phyloP scores from a whole-genome alignment of 1,139 yeast genomes.

The Meyerozyma carpophila region DNA sequence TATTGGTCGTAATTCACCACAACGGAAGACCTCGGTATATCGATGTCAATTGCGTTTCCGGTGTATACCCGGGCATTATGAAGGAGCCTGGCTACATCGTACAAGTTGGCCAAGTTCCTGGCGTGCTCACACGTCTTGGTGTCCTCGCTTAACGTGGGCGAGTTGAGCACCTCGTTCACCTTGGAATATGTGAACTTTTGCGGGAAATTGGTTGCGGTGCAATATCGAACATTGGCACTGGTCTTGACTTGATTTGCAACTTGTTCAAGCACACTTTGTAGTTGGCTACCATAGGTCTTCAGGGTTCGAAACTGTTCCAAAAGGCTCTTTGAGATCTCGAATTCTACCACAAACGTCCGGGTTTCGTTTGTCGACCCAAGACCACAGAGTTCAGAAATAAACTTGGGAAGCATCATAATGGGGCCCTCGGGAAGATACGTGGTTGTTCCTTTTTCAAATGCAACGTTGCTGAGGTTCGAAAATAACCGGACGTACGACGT shows the following conservation, averaged over 20 bases:
- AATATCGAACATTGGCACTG: constrained; percentile 16
- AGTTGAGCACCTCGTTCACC: constrained; percentile 27
- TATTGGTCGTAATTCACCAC: constrained; percentile 7
- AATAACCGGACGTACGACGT: constrained; percentile 51
- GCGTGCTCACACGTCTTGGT: constrained; percentile 14
- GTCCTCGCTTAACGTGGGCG: constrained; percentile 7
- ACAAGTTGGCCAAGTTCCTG: constrained; percentile 24
- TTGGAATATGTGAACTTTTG: constrained; percentile 31
- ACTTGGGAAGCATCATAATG: constrained; percentile 65
- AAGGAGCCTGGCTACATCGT: constrained; percentile 23
- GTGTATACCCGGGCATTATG: constrained; percentile 16
- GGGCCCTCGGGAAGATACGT: constrained; percentile 68
- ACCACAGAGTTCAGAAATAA: constrained; percentile 50
- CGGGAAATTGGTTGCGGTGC: constrained; percentile 26
- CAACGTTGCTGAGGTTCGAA: constrained; percentile 51
- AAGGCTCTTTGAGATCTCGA: constrained; percentile 19
- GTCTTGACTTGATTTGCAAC: constrained; percentile 11
- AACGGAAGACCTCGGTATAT: constrained; percentile 12
- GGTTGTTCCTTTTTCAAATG: constrained; percentile 60
- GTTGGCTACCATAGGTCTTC: constrained; percentile 8
- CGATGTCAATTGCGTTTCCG: constrained; percentile 18
- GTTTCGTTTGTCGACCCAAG: constrained; percentile 34
- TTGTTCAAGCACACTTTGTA: constrained; percentile 11
- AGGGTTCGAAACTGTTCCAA: constrained; percentile 18
- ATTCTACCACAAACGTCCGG: constrained; percentile 47